phyloP scores from a whole-genome alignment of 768 basidiomycete genomes.

The Lyophyllum shimeji region DNA sequence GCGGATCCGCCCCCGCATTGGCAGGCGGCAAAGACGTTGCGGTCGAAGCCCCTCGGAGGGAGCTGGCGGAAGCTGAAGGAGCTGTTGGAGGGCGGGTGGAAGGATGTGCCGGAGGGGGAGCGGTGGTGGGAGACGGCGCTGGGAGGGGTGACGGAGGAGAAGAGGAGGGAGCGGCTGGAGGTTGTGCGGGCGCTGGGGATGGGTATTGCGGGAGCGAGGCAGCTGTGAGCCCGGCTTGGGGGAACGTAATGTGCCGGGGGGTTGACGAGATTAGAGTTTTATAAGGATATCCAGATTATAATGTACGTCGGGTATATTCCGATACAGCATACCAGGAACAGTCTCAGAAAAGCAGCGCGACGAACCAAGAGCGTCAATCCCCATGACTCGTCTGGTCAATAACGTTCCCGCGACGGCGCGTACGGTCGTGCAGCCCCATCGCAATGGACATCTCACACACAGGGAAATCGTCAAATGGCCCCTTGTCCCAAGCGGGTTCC shows the following conservation, averaged over 20 bases:
- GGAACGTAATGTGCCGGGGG: too few relatives aligned
- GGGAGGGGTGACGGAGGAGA: slow-evolving; percentile 43
- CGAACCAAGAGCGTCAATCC: background rate
- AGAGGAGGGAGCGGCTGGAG: slow-evolving; percentile 32
- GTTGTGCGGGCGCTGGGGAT: slow-evolving; percentile 31
- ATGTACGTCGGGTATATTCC: background rate
- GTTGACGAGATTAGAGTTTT: background rate
- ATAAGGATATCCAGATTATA: background rate
- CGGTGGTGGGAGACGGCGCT: slow-evolving; percentile 73
- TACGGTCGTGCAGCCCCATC: slow-evolving; percentile 13
- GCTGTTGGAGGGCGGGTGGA: slow-evolving; percentile 63
- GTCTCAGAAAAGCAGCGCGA: background rate
- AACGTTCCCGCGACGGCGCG: background rate
- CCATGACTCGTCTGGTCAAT: background rate
- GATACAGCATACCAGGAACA: background rate
- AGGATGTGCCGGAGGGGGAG: slow-evolving; percentile 51
- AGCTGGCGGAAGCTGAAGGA: slow-evolving; percentile 38
- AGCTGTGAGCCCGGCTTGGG: too few relatives aligned
- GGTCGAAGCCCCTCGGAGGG: slow-evolving; percentile 33
- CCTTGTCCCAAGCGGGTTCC: background rate
- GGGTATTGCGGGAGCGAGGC: slow-evolving; percentile 35
- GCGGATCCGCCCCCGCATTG: slow-evolving; percentile 50
- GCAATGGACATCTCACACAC: slow-evolving; percentile 19
- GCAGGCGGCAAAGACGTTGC: slow-evolving; percentile 36
- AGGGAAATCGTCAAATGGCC: slow-evolving; percentile 13